Conservation (phyloP, 2,329 filamentous ascomycete genomes). For the Botryotinia narcissicola region DNA sequence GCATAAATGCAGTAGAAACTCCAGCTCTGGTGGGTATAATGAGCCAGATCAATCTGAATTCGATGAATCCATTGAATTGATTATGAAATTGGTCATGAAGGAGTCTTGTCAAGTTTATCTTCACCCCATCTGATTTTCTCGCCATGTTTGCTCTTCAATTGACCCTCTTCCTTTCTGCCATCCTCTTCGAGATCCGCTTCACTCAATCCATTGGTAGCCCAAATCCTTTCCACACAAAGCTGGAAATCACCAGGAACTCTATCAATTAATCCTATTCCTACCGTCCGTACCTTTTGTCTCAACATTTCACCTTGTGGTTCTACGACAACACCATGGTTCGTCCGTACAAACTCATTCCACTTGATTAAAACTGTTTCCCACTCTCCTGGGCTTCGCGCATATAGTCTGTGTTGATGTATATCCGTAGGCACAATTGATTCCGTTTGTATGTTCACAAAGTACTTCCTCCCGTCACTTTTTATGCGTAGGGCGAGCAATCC, state of each 20-base stretch:
- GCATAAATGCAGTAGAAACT: neutral
- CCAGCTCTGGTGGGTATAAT: neutral
- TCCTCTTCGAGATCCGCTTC: conserved; percentile 32
- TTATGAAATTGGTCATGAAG: neutral
- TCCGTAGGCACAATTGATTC: conserved; percentile 94
- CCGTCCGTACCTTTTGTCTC: conserved; percentile 76
- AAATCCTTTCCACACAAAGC: conserved; percentile 79
- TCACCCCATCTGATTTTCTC: conserved; percentile 45
- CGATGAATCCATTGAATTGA: neutral
- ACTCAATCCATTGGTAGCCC: conserved; percentile 70
- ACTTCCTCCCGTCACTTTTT: conserved; percentile 86
- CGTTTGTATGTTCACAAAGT: conserved; percentile 94
- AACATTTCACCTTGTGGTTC: conserved; percentile 91
- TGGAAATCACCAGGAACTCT: conserved; percentile 85
- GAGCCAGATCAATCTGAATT: neutral
- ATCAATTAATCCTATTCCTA: conserved; percentile 88
- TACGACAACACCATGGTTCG: conserved; percentile 86
- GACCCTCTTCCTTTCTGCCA: conserved; percentile 39
- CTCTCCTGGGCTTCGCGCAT: conserved; percentile 71
- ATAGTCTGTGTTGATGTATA: conserved; percentile 89
- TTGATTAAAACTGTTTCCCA: conserved; percentile 96
- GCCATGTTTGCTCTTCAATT: conserved; percentile 45
- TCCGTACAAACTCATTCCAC: conserved; percentile 91
- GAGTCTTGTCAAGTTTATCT: neutral
- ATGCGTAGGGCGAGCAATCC: conserved; percentile 82